phyloP scores from a whole-genome alignment of 2,329 filamentous ascomycete genomes.

The Tolypocladium endophyticum region DNA sequence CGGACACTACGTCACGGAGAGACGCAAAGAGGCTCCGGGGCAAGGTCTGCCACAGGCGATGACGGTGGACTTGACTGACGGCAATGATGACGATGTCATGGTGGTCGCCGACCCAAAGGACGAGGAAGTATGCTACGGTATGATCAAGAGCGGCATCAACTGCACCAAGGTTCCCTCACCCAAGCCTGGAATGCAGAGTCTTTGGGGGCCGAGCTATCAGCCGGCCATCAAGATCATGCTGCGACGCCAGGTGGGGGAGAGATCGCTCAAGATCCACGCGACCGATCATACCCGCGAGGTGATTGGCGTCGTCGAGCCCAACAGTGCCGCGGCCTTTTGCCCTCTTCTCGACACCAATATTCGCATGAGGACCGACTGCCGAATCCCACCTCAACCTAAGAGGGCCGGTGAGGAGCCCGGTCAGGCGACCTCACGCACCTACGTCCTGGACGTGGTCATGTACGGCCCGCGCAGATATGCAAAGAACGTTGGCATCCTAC shows the following conservation, averaged over 20 bases:
- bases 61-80: conserved; percentile 49
- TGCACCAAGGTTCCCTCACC: conserved; percentile 59
- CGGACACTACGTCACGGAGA: conserved; percentile 56
- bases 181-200: conserved; percentile 49
- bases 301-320: conserved; percentile 67
- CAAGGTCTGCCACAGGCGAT: conserved; percentile 20
- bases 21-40: conserved; percentile 31
- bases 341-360: conserved; percentile 60
- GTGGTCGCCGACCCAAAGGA: conserved; percentile 49
- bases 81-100: conserved; percentile 45
- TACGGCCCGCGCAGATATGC: conserved; percentile 65
- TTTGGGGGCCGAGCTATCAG: conserved; percentile 52
- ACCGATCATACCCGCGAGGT: conserved; percentile 59
- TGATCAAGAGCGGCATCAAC: conserved; percentile 58
- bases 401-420: conserved; percentile 54
- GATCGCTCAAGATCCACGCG: conserved; percentile 54
- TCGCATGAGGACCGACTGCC: conserved; percentile 60
- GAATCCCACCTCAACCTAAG: conserved; percentile 58
- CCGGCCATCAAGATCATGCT: conserved; percentile 66
- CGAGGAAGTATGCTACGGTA: conserved; percentile 73
- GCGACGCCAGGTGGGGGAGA: conserved; percentile 45
- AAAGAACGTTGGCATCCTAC: conserved; percentile 53
- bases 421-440: conserved; percentile 46
- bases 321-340: conserved; percentile 55
- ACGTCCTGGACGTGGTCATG: conserved; percentile 61